Percentiles rank a stretch among this genome's conserved stretches.
Evolutionary conservation across 805 yeast species (phyloP).

Genomic region (Ogataea minuta): DNA sequence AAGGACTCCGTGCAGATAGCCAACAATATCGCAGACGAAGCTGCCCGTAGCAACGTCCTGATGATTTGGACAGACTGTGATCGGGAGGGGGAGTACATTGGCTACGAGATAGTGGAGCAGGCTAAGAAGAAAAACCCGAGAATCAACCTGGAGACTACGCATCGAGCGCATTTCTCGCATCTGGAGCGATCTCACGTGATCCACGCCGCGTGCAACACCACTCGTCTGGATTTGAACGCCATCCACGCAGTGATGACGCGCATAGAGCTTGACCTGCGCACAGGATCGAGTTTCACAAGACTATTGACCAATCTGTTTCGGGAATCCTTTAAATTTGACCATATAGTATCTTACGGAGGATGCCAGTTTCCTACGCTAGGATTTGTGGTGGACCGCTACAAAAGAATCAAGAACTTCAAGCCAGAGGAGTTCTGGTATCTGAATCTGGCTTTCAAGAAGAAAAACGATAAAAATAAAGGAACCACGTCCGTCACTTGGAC

Average conservation of each 20-base stretch:
- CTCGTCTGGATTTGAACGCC: conserved; percentile 57
- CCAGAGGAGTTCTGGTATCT: conserved; percentile 83
- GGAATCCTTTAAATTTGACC: conserved; percentile 29
- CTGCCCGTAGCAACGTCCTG: conserved; percentile 54
- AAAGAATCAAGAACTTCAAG: conserved; percentile 65
- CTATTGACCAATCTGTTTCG: conserved; percentile 58
- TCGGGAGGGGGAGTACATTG: conserved; percentile 93
- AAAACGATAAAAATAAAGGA: conserved; percentile 25
- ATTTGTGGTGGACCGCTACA: conserved; percentile 89
- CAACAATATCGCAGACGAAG: conserved; percentile 65
- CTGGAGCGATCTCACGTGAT: conserved; percentile 72
- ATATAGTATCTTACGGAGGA: conserved; percentile 72
- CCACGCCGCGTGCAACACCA: conserved; percentile 71
- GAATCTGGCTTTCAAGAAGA: conserved; percentile 48
- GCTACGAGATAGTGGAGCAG: conserved; percentile 73
- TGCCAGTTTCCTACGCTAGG: conserved; percentile 98
- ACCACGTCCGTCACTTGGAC: conserved; percentile 64
- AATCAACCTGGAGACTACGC: conserved; percentile 48
- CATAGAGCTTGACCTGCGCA: conserved; percentile 81
- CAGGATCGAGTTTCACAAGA: conserved; percentile 88
- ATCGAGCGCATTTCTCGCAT: conserved; percentile 86
- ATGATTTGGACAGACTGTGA: conserved; percentile 99
- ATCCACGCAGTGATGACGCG: conserved; percentile 86
- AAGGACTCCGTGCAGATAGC: conserved; percentile 46
- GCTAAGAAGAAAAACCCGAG: conserved; percentile 53